These are phyloP conservation scores for Leccinum uliginosum DNA, from an alignment of 768 basidiomycete genomes.

Conservation along the genomic window DNA sequence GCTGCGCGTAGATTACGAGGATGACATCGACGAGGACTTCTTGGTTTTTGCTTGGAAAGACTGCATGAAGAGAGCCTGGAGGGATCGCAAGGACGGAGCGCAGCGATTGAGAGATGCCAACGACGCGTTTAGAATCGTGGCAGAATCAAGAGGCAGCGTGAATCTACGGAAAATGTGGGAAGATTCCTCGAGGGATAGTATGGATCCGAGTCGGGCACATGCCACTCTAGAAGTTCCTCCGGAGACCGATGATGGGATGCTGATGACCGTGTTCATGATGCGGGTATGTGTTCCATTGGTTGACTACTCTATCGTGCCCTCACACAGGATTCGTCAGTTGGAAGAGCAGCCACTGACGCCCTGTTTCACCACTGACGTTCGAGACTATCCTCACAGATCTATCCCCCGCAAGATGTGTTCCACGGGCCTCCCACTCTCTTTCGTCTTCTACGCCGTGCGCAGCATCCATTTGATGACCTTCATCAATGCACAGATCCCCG, in stretches of 20 bases:
- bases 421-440: no score
- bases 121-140: slow-evolving; percentile 65
- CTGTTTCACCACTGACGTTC: no score
- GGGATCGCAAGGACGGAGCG: slow-evolving; percentile 38
- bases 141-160: slow-evolving; percentile 55
- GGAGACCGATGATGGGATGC: slow-evolving; percentile 71
- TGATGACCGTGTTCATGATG: slow-evolving; percentile 68
- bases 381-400: no score
- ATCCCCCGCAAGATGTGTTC: no score
- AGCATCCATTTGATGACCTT: no score
- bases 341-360: slow-evolving; percentile 76
- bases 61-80: slow-evolving; percentile 55
- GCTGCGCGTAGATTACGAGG: slow-evolving; percentile 65
- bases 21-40: slow-evolving; percentile 65
- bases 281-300: slow-evolving; percentile 43
- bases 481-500: no score
- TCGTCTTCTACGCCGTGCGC: no score
- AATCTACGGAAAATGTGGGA: slow-evolving; percentile 50
- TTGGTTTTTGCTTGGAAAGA: slow-evolving; percentile 66
- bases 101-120: slow-evolving; percentile 52
- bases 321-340: slow-evolving; percentile 40
- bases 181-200: slow-evolving; percentile 46
- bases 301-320: slow-evolving; percentile 2
- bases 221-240: slow-evolving; percentile 61
- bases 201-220: slow-evolving; percentile 72